Evolutionary conservation across 331 rosid species (phyloP).

Genomic region (Prunus yedoensis): DNA sequence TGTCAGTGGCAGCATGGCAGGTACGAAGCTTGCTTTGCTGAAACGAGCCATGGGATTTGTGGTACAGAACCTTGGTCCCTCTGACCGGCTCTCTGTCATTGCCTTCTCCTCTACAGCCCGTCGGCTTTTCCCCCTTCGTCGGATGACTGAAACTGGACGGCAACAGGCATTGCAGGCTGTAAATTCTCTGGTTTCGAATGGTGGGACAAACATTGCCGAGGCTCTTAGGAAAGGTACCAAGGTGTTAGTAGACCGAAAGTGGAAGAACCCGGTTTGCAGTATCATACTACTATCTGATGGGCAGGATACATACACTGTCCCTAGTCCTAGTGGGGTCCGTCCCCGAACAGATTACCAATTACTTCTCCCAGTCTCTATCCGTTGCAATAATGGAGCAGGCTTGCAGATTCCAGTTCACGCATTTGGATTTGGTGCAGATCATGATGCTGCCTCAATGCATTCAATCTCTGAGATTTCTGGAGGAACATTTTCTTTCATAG

Average conservation of each 20-base stretch:
- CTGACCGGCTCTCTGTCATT: conserved; percentile 81
- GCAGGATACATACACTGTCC: conserved; percentile 68
- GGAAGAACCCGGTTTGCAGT: conserved; percentile 85
- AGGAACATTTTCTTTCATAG: conserved; percentile 95
- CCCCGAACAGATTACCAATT: conserved; percentile 45
- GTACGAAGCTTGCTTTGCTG: conserved; percentile 86
- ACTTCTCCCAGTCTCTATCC: conserved; percentile 68
- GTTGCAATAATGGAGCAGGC: conserved; percentile 41
- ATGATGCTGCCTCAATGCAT: conserved; percentile 86
- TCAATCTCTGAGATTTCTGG: conserved; percentile 86
- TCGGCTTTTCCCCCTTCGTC: conserved; percentile 75
- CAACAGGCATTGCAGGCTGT: conserved; percentile 77
- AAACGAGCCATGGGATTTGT: conserved; percentile 97
- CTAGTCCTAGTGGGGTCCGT: conserved; percentile 30
- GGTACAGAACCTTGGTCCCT: conserved; percentile 77
- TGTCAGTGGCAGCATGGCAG: conserved; percentile 98
- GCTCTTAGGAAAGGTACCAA: conserved; percentile 79
- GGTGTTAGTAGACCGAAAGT: conserved; percentile 69
- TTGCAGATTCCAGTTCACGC: conserved; percentile 83
- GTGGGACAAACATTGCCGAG: conserved; percentile 84
- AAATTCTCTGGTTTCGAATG: conserved; percentile 60
- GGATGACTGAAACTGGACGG: conserved; percentile 76
- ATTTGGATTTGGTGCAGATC: conserved; percentile 93
- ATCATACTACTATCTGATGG: conserved; percentile 90
- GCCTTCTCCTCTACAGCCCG: conserved; percentile 87